Evolutionary conservation across 2,329 filamentous ascomycete species (phyloP).

Genomic region (Arthrobotrys sinensis): DNA sequence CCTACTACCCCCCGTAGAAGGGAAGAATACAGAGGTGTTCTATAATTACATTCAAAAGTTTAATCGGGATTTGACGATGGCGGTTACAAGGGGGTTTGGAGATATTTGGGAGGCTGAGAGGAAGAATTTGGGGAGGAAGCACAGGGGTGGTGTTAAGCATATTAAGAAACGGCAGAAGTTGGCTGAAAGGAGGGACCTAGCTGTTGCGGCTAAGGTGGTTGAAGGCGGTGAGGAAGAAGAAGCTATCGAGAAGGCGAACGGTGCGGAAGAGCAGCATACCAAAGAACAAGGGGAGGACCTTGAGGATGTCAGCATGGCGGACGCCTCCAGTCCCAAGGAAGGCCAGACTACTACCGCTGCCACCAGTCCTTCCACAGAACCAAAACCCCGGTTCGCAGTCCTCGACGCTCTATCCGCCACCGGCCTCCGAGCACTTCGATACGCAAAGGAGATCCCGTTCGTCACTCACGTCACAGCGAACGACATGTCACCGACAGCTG

Average conservation of each 20-base stretch:
- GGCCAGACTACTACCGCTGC: constrained; percentile 14
- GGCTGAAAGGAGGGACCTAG: constrained; percentile 67
- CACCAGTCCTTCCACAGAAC: constrained; percentile 8
- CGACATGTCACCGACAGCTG: constrained; percentile 84
- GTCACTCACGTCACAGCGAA: constrained; percentile 88
- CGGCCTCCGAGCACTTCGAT: constrained; percentile 89
- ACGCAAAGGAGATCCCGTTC: constrained; percentile 90
- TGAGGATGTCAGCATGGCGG: constrained; percentile 42
- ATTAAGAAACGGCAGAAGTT: constrained; percentile 71
- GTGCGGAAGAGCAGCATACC: not conserved
- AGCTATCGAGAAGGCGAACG: constrained; percentile 26
- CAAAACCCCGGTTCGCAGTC: constrained; percentile 77
- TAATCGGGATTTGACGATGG: constrained; percentile 93
- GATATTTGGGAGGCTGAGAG: constrained; percentile 75
- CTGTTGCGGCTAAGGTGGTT: constrained; percentile 63
- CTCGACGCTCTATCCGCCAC: constrained; percentile 95
- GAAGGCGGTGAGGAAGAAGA: constrained; percentile 65
- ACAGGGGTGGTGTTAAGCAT: constrained; percentile 65
- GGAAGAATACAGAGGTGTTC: constrained; percentile 78
- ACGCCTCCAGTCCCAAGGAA: constrained; percentile 35
- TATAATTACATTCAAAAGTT: constrained; percentile 99
- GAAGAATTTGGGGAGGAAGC: constrained; percentile 68
- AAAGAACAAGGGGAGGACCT: constrained; percentile 1
- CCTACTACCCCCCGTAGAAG: constrained; percentile 4
- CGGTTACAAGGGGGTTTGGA: constrained; percentile 91